Conservation (phyloP, 2,329 filamentous ascomycete species). For the Grosmannia clavigera region DNA sequence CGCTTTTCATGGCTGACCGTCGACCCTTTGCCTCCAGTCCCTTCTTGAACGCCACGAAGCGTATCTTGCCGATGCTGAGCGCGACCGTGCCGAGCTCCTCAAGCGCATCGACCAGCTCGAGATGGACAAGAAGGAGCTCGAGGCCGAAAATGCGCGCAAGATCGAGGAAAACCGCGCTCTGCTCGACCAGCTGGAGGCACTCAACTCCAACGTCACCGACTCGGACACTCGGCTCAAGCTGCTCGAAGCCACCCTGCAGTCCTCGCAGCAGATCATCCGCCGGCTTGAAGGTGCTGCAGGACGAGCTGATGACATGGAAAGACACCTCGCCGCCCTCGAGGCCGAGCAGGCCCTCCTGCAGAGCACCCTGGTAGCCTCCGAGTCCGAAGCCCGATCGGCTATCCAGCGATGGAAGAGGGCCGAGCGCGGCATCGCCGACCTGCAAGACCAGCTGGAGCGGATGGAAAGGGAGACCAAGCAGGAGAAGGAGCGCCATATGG, state of each 20-base stretch:
- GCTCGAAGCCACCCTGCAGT: slow-evolving; percentile 64
- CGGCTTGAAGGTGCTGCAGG: slow-evolving; percentile 61
- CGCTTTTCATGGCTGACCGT: neutral
- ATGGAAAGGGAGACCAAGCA: slow-evolving; percentile 75
- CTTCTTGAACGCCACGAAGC: slow-evolving; percentile 84
- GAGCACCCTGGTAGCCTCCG: slow-evolving; percentile 50
- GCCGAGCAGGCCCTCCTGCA: slow-evolving; percentile 67
- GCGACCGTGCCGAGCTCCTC: slow-evolving; percentile 63
- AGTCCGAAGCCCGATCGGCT: slow-evolving; percentile 66
- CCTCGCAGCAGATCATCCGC: slow-evolving; percentile 65
- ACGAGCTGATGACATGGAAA: slow-evolving; percentile 67
- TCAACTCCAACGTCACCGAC: slow-evolving; percentile 68
- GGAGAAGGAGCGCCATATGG: slow-evolving; percentile 69
- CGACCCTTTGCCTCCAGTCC: slow-evolving; percentile 54
- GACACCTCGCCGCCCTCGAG: slow-evolving; percentile 68
- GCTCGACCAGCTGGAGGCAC: slow-evolving; percentile 68
- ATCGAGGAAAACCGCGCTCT: slow-evolving; percentile 75
- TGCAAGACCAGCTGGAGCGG: slow-evolving; percentile 78
- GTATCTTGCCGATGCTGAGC: slow-evolving; percentile 86
- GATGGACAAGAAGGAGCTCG: slow-evolving; percentile 57
- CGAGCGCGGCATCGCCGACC: slow-evolving; percentile 61
- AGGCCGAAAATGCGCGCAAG: slow-evolving; percentile 62
- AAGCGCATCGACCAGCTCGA: slow-evolving; percentile 66
- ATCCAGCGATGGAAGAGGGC: slow-evolving; percentile 76
- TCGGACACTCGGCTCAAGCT: slow-evolving; percentile 70